Percentiles rank a stretch among this genome's conserved stretches.
phyloP scores from a whole-genome alignment of 2,329 filamentous ascomycete species.

The Pseudopithomyces maydicus region DNA sequence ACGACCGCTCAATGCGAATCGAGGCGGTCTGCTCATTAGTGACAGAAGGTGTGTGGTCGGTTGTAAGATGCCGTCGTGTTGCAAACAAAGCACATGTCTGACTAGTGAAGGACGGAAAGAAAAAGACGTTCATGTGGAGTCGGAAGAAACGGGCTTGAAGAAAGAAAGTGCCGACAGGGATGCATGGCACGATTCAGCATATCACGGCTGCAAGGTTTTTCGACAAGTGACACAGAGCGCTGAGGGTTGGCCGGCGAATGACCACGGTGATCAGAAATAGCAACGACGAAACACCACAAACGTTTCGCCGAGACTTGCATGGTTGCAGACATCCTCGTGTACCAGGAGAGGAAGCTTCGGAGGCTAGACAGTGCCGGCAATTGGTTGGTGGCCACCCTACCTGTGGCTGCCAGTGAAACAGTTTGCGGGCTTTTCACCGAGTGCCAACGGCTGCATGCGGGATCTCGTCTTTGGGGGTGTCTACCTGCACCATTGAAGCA shows the following conservation, averaged over 20 bases:
- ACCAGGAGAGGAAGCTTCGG: slow-evolving; percentile 11
- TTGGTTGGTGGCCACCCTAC: slow-evolving; percentile 18
- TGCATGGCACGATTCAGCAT: slow-evolving; percentile 17
- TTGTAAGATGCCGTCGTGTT: slow-evolving; percentile 16
- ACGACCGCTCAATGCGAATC: slow-evolving; percentile 9
- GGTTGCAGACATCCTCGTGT: slow-evolving; percentile 6
- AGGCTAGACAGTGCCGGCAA: slow-evolving; percentile 9
- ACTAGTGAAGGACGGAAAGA: slow-evolving; percentile 12
- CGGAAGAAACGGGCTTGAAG: slow-evolving; percentile 22
- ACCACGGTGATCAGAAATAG: slow-evolving; percentile 5
- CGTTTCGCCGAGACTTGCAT: slow-evolving; percentile 8
- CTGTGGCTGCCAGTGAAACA: slow-evolving; percentile 33
- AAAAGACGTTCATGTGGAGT: slow-evolving; percentile 22
- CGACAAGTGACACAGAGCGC: slow-evolving; percentile 17
- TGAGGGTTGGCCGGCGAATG: slow-evolving; percentile 6
- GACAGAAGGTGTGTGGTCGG: slow-evolving; percentile 17
- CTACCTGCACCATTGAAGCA: slow-evolving; percentile 18
- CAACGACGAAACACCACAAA: slow-evolving; percentile 9
- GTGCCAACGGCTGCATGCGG: slow-evolving; percentile 25
- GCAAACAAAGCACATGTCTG: slow-evolving; percentile 17
- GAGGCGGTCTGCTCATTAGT: slow-evolving; percentile 13
- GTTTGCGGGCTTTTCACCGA: slow-evolving; percentile 22
- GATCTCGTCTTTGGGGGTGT: slow-evolving; percentile 22
- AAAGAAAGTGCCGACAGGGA: slow-evolving; percentile 19
- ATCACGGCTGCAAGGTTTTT: slow-evolving; percentile 18